These are phyloP conservation scores for Aspergillaceae sp. DNA, from an alignment of 2,329 filamentous ascomycete genomes.

Conservation along the genomic window DNA sequence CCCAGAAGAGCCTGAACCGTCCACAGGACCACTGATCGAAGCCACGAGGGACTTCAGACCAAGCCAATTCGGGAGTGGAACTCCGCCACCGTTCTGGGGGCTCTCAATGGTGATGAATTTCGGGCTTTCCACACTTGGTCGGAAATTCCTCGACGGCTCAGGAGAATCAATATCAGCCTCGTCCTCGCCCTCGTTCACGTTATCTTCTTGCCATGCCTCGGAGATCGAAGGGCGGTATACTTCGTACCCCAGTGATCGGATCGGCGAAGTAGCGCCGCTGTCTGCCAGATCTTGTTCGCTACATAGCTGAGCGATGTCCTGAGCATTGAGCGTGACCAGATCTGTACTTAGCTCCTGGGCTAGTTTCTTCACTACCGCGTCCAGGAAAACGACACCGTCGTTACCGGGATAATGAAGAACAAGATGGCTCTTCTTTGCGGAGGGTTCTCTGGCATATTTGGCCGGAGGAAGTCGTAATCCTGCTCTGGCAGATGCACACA, in stretches of 20 bases:
- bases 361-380: slow-evolving; percentile 54
- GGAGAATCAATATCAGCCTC: slow-evolving; percentile 28
- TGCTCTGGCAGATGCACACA: slow-evolving; percentile 44
- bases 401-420: slow-evolving; percentile 52
- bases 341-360: slow-evolving; percentile 48
- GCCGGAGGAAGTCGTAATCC: slow-evolving; percentile 38
- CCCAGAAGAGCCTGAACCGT: slow-evolving; percentile 10
- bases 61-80: slow-evolving; percentile 24
- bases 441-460: slow-evolving; percentile 38
- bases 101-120: slow-evolving; percentile 29
- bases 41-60: slow-evolving; percentile 24
- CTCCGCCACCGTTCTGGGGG: slow-evolving; percentile 21
- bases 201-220: slow-evolving; percentile 26
- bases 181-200: slow-evolving; percentile 38
- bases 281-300: slow-evolving; percentile 34
- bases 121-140: slow-evolving; percentile 13
- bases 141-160: slow-evolving; percentile 11
- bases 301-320: slow-evolving; percentile 39
- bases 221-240: slow-evolving; percentile 36
- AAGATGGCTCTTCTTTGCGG: slow-evolving; percentile 47
- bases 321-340: slow-evolving; percentile 36
- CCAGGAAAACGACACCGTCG: slow-evolving; percentile 47
- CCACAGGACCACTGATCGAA: slow-evolving; percentile 22
- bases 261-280: slow-evolving; percentile 23
- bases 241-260: slow-evolving; percentile 46